A percentile compares a stretch with the other conserved stretches of the same genome.
Evolutionary conservation across 2,329 filamentous ascomycete genomes (phyloP).

Genomic region (Neospermospora avenae): DNA sequence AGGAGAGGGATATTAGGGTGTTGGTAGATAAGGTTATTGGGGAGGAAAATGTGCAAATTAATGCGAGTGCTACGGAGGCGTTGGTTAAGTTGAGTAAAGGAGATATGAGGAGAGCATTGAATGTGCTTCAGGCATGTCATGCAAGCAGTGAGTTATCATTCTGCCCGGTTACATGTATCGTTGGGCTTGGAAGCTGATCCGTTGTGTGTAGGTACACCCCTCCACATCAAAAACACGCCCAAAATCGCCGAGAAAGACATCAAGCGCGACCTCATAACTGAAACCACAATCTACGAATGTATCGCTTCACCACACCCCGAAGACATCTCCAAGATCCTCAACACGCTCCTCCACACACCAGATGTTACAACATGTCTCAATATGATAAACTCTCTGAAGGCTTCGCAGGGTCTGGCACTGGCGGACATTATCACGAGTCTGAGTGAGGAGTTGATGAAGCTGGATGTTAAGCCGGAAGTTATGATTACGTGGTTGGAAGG

Average conservation of each 20-base stretch:
- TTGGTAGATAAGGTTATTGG: slow-evolving; percentile 87
- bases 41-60: slow-evolving; percentile 83
- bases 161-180: not conserved
- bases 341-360: slow-evolving; percentile 76
- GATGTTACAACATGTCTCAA: slow-evolving; percentile 88
- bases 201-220: slow-evolving; percentile 58
- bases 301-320: slow-evolving; percentile 91
- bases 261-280: slow-evolving; percentile 80
- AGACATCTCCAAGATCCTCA: slow-evolving; percentile 80
- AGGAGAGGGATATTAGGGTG: slow-evolving; percentile 78
- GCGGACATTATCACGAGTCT: slow-evolving; percentile 90
- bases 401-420: slow-evolving; percentile 78
- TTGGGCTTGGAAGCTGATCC: not conserved
- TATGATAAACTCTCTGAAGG: slow-evolving; percentile 85
- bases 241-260: slow-evolving; percentile 62
- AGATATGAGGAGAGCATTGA: slow-evolving; percentile 92
- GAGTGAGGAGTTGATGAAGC: slow-evolving; percentile 73
- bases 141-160: slow-evolving; percentile 68
- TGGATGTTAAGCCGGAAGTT: slow-evolving; percentile 83
- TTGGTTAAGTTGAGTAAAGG: slow-evolving; percentile 87
- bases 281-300: slow-evolving; percentile 93
- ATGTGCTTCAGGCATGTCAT: slow-evolving; percentile 94
- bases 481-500: slow-evolving; percentile 91
- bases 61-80: slow-evolving; percentile 74
- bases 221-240: slow-evolving; percentile 57